Percentiles rank a stretch among this genome's conserved stretches.
Evolutionary conservation across 1,284 basidiomycete genomes (phyloP).

Genomic region (Apiotrichum gamsii): DNA sequence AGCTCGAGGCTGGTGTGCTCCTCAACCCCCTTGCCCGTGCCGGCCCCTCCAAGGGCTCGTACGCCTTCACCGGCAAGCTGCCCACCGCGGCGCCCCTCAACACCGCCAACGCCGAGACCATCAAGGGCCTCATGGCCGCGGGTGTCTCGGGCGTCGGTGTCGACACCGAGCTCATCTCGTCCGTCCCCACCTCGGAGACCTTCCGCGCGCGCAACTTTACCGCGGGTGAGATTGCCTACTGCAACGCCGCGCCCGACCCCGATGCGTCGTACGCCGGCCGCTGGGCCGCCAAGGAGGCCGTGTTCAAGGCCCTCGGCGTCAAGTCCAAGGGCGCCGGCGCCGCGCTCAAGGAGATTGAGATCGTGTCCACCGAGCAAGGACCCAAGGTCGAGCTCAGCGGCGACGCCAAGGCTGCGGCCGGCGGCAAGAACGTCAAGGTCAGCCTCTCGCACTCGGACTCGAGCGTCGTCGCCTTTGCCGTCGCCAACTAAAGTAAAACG

Average conservation of each 20-base stretch:
- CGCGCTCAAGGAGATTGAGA: conserved; percentile 93
- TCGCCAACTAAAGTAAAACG: conserved; percentile 42
- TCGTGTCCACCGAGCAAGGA: conserved; percentile 58
- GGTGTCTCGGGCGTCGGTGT: conserved; percentile 24
- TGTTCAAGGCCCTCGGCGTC: conserved; percentile 95
- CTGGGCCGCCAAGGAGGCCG: conserved; percentile 96
- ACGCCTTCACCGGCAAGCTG: conserved; percentile 66
- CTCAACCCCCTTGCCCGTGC: conserved; percentile 90
- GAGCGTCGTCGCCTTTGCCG: conserved; percentile 46
- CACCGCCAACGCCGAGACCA: conserved; percentile 61
- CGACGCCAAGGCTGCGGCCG: conserved; percentile 70
- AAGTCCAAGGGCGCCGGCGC: conserved; percentile 86
- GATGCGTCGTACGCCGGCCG: conserved; percentile 88
- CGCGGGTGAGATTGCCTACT: conserved; percentile 78
- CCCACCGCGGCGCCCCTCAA: conserved; percentile 55
- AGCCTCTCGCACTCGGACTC: conserved; percentile 71
- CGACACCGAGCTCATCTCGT: conserved; percentile 75
- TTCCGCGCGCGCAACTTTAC: conserved; percentile 94
- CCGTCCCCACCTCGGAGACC: conserved; percentile 83
- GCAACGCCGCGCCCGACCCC: conserved; percentile 76
- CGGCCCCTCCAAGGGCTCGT: conserved; percentile 79
- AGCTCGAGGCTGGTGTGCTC: conserved; percentile 80
- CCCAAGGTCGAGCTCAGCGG: conserved; percentile 73
- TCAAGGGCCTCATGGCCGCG: conserved; percentile 50
- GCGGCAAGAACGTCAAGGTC: conserved; percentile 67